phyloP scores from a whole-genome alignment of 768 basidiomycete genomes.

The Xerocomus spinulosus region DNA sequence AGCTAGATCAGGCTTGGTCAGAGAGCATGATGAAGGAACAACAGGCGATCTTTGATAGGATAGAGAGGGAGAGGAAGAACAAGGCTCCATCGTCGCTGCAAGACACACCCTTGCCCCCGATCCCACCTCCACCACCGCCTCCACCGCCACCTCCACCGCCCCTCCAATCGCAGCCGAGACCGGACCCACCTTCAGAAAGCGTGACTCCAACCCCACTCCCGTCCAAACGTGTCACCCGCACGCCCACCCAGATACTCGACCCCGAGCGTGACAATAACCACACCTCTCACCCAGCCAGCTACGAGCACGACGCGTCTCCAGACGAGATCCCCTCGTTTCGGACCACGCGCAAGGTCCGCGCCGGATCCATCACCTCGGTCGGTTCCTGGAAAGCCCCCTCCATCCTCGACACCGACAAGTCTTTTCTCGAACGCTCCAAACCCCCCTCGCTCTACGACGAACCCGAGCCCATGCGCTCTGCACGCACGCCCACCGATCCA shows the following conservation, averaged over 20 bases:
- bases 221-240: conserved; percentile 16
- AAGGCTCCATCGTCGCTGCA: conserved; percentile 14
- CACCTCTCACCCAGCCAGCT: conserved; percentile 13
- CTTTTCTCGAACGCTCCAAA: conserved; percentile 19
- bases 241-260: conserved; percentile 18
- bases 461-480: conserved; percentile 23
- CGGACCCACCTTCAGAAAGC: conserved; percentile 8
- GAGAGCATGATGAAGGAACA: conserved; percentile 35
- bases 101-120: not conserved
- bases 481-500: conserved; percentile 20
- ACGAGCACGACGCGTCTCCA: conserved; percentile 22
- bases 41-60: conserved; percentile 45
- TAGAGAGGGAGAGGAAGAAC: conserved; percentile 37
- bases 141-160: not conserved
- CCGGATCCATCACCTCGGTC: conserved; percentile 25
- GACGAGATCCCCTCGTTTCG: conserved; percentile 19
- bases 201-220: conserved; percentile 6
- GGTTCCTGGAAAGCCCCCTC: conserved; percentile 27
- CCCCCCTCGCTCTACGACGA: conserved; percentile 25
- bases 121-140: not conserved
- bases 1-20: conserved; percentile 31
- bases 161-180: not conserved
- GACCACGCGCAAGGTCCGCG: conserved; percentile 18
- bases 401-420: conserved; percentile 20
- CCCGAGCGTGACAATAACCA: conserved; percentile 14